A percentile compares a stretch with the other conserved stretches of the same genome.
Evolutionary conservation across 202 grass and related monocot species (phyloP).

Genomic region (Schoenoplectus tabernaemontani): DNA sequence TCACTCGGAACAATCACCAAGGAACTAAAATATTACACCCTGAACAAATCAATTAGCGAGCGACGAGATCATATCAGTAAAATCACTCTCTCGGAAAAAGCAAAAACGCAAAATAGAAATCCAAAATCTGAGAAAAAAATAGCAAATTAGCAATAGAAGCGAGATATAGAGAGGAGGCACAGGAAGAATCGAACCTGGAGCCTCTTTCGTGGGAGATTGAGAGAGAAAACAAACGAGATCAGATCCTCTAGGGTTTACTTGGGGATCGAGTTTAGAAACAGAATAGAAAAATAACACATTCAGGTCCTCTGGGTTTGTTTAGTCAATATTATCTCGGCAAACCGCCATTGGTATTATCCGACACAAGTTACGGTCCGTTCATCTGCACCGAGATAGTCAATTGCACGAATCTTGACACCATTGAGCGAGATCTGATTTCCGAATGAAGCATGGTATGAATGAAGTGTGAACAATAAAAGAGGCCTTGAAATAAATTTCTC

Average conservation of each 20-base stretch:
- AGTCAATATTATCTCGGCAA: background rate
- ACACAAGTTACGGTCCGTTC: background rate
- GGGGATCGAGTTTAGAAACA: background rate
- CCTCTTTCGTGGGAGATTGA: background rate
- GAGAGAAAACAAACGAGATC: background rate
- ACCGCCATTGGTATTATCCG: background rate
- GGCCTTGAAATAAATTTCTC: no score
- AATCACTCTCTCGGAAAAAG: background rate
- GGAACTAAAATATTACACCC: constrained; percentile 19
- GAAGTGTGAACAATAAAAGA: background rate
- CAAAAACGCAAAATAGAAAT: background rate
- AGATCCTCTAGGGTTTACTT: constrained; percentile 16
- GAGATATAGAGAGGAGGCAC: background rate
- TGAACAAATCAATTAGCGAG: constrained; percentile 4
- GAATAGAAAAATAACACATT: background rate
- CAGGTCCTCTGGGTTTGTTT: background rate
- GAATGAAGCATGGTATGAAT: background rate
- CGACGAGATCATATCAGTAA: background rate
- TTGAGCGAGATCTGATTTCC: background rate
- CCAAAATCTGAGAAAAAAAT: background rate
- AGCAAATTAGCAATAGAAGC: background rate
- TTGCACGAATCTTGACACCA: background rate
- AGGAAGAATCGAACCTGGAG: background rate
- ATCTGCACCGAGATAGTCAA: background rate
- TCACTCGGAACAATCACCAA: background rate